These are phyloP conservation scores for Aspergillus sergii DNA, from an alignment of 2,329 filamentous ascomycete genomes.

Conservation along the genomic window DNA sequence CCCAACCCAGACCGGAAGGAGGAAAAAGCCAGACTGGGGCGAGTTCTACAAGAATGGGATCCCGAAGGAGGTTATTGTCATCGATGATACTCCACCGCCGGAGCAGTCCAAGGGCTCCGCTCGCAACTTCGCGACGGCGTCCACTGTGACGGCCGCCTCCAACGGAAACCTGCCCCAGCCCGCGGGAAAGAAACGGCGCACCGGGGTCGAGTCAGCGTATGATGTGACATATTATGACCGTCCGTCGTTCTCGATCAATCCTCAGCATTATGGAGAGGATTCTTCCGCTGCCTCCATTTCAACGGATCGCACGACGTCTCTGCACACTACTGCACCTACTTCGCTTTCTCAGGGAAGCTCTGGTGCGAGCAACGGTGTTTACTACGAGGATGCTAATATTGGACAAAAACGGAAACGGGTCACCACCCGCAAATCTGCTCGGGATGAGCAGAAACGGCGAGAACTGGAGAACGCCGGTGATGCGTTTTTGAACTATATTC, in stretches of 20 bases:
- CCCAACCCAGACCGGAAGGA: conserved; percentile 50
- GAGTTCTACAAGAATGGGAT: conserved; percentile 82
- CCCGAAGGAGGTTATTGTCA: conserved; percentile 83
- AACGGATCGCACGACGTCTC: conserved; percentile 79
- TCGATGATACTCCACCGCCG: conserved; percentile 66
- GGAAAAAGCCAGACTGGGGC: conserved; percentile 72
- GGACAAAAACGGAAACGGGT: conserved; percentile 88
- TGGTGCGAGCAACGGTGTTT: conserved; percentile 55
- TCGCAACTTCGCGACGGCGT: conserved; percentile 22
- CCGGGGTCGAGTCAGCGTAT: conserved; percentile 61
- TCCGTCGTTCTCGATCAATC: conserved; percentile 72
- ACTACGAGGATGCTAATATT: conserved; percentile 68
- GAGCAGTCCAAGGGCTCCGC: conserved; percentile 30
- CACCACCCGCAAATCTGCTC: conserved; percentile 73
- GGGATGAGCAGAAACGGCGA: conserved; percentile 78
- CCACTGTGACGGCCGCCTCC: conserved; percentile 32
- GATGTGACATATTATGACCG: conserved; percentile 73
- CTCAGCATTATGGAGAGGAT: conserved; percentile 68
- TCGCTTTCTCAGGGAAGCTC: conserved; percentile 69
- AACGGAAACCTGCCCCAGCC: conserved; percentile 42
- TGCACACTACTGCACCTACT: conserved; percentile 86
- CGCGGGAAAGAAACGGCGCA: conserved; percentile 72
- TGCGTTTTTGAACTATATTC: conserved; percentile 76
- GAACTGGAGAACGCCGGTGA: conserved; percentile 72
- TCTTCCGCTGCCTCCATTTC: conserved; percentile 73